Evolutionary conservation across 2,329 filamentous ascomycete species (phyloP), one percentile per base, ranked within the genome.

Genomic region (Diplodia intermedia): DNA sequence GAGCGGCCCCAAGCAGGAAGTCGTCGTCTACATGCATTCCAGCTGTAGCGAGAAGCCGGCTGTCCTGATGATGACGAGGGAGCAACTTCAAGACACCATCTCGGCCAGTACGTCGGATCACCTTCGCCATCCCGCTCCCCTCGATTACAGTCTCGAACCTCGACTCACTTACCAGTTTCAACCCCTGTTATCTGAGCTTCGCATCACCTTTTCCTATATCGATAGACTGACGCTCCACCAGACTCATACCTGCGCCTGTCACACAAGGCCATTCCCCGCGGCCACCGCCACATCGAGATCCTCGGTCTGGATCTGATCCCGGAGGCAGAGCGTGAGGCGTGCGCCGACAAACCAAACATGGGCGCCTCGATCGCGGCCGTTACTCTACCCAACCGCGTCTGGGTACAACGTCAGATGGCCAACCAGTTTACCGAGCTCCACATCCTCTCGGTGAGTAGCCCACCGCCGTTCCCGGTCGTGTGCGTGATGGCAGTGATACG

Each of bases 21-120:
- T 63, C 18, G n/a, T 63, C 47, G 60, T 63, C 5, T 63, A 63
- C 60, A 63, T 26, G 31, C 60, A 63, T 29, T 63, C 60, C 43
- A 63, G 47, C 60, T 29, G 20, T 2, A 31, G 29, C n/a, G 60
- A 52, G 40, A 38, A 12, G 12, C 11, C 60, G 11, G 29, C 36
- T 38, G 60, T 63, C n/a, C n/a, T 63, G 14, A 52, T 63, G n/a
- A 63, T 52, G 60, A 52, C 60, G 31, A 63, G 15, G 31, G 29
- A 38, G n/a, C 47, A 52, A 29, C 60, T 63, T 26, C 5, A 63
- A 4, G 43, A 63, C 14, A n/a, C 5, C 23, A 9, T 63, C 9
- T 18, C 47, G 7, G 50, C n/a, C 20, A 18, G 60, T 63, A 23
- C 18, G 1, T 29, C 11, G n/a, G 18, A 20, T n/a, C 43, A 20